Evolutionary conservation across 2,329 filamentous ascomycete species (phyloP), one percentile per base, ranked within the genome.

Genomic region (Coniochaeta sp.): DNA sequence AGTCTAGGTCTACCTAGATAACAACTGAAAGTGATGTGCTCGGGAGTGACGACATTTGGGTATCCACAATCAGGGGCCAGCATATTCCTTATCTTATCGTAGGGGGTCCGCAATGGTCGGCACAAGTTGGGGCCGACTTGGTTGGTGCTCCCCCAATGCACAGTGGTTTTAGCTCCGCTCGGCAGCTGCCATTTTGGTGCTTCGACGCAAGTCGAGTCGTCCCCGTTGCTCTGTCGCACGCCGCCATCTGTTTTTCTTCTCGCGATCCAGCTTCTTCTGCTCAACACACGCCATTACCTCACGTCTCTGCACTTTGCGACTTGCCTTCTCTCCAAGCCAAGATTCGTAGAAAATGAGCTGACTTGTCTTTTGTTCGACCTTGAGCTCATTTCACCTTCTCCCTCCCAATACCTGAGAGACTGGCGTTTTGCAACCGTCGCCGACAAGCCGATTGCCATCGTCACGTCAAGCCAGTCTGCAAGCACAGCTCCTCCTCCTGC

Each of bases 211-310:
- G 45, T 31, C 45, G 45, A 48, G 45, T 48, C 38, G 38, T 46
- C 27, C 20, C 28, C 28, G 45, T 28, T 14, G 28, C 45, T 48
- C 30, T 28, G 14, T 31, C n/a, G 26, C 45, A 9, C 26, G 26
- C 45, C 45, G 45, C 45, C 45, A n/a, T 48, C 26, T 48, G 24
- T 48, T 48, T 48, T 48, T 48, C 45, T 31, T 31, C 14, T 48
- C 26, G 45, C 26, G 45, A 48, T 18, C 14, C n/a, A n/a, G n/a
- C 14, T 48, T 14, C 42, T 46, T 30, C 12, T 12, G 4, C 18
- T 26, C 20, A 42, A 42, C 38, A 26, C 13, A 24, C 20, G 2
- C 38, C 4, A 14, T 42, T 14, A 42, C 12, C 18, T 18, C 38
- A 24, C 38, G 20, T 22, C 38, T 26, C 13, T 42, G 2, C 38